Conservation (phyloP, 2,329 filamentous ascomycete species). For the Setomelanomma holmii region DNA sequence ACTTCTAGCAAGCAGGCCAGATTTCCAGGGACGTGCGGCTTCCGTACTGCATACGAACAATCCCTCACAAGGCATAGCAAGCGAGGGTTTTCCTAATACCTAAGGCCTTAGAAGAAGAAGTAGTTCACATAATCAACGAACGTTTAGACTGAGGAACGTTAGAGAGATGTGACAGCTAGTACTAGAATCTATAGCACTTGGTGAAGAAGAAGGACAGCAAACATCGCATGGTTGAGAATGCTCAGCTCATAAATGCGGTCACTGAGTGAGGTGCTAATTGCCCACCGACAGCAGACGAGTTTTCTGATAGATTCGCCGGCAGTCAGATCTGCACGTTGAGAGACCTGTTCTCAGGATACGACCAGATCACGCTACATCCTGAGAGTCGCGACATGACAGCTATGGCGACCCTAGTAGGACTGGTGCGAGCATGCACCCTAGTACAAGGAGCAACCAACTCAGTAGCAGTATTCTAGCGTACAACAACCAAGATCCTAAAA, state of each 20-base stretch:
- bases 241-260: background rate
- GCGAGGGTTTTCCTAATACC: background rate
- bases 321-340: background rate
- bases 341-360: background rate
- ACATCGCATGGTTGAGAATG: background rate
- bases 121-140: background rate
- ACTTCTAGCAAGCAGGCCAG: background rate
- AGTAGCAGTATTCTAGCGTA: background rate
- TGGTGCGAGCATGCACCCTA: background rate
- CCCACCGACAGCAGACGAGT: background rate
- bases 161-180: background rate
- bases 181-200: background rate
- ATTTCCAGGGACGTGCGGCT: background rate
- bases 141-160: background rate
- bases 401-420: background rate
- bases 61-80: background rate
- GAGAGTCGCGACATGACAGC: background rate
- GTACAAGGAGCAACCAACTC: background rate
- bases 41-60: background rate
- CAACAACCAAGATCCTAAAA: background rate
- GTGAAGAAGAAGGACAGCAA: background rate
- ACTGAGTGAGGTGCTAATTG: background rate
- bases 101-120: background rate
- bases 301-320: background rate
- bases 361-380: background rate